Base-by-base conservation (phyloP, 306 rosid species). In the Prunus fruticosa region DNA sequence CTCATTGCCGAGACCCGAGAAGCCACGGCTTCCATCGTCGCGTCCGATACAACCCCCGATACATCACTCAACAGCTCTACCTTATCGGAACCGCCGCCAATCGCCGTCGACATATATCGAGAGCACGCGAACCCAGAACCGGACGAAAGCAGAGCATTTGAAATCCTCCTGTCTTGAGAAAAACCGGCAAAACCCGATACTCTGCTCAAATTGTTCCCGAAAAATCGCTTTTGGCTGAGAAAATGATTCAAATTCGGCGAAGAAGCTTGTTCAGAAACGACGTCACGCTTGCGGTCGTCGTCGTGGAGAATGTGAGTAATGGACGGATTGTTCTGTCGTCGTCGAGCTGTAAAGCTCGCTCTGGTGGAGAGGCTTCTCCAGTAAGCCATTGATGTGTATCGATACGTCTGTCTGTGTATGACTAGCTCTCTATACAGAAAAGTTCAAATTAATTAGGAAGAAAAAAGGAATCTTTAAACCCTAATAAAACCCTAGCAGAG, bases 41-140 rank as follows among this genome's bases (percentile, higher is more conserved):
- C 20, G 30, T 86, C 94, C 1, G 83, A 25, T 6, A 94, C 78
- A 69, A 86, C 89, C 66, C 81, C 93, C 4, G 96, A 89, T 7
- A 92, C 92, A 76, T 90, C 93, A 69, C 79, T 74, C 49, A 84
- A 76, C 18, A 90, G 18, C 32, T 81, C 88, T 77, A 86, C 76
- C 46, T 83, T 85, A 34, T 84, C 89, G 8, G 93, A 86, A 50
- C 82, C 92, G 27, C 74, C 86, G 34, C 84, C 90, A 2, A 79
- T 51, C n/a, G 83, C 68, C 9, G 90, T 90, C 1, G 99, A 95
- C 99, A 95, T 85, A 57, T 79, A 79, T 67, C 97, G 91, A 79
- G 89, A 86, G 57, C 85, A 85, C 38, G 79, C 69, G 63, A 79
- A 79, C 49, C 93, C 92, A 19, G 87, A 76, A 27, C 73, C 68